These are phyloP conservation scores for Davidsoniella eucalypti DNA, from an alignment of 2,329 filamentous ascomycete genomes.

Conservation along the genomic window DNA sequence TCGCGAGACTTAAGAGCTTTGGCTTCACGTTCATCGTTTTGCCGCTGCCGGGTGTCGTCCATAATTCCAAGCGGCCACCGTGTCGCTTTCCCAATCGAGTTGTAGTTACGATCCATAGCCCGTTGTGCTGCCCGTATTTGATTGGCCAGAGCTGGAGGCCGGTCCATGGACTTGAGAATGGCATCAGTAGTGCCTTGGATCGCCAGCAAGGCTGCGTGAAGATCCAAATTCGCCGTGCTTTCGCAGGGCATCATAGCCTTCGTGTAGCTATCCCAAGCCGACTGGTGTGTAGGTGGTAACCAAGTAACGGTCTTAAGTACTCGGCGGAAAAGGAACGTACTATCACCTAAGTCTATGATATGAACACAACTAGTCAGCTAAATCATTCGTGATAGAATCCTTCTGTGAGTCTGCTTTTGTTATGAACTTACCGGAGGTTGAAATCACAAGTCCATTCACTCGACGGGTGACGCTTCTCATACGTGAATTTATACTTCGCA, in stretches of 20 bases:
- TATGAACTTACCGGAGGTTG: constrained; percentile 10
- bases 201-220: constrained; percentile 62
- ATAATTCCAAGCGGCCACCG: constrained; percentile 69
- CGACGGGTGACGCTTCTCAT: constrained; percentile 70
- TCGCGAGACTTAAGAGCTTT: constrained; percentile 53
- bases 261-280: constrained; percentile 58
- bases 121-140: constrained; percentile 60
- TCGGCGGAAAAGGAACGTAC: constrained; percentile 37
- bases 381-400: too few relatives aligned
- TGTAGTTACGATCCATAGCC: constrained; percentile 61
- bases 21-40: constrained; percentile 71
- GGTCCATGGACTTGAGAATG: constrained; percentile 60
- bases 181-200: constrained; percentile 75
- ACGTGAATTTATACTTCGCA: constrained; percentile 68
- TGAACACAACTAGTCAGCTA: neutral
- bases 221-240: constrained; percentile 52
- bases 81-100: constrained; percentile 55
- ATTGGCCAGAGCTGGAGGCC: constrained; percentile 61
- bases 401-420: neutral
- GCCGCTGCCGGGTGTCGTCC: constrained; percentile 70
- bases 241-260: constrained; percentile 48
- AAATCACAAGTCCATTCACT: constrained; percentile 46
- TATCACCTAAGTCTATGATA: constrained; percentile 48
- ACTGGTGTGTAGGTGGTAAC: constrained; percentile 49
- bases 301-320: constrained; percentile 42